Conservation (phyloP, 306 rosid species). For the Gastrolobium bilobum region DNA sequence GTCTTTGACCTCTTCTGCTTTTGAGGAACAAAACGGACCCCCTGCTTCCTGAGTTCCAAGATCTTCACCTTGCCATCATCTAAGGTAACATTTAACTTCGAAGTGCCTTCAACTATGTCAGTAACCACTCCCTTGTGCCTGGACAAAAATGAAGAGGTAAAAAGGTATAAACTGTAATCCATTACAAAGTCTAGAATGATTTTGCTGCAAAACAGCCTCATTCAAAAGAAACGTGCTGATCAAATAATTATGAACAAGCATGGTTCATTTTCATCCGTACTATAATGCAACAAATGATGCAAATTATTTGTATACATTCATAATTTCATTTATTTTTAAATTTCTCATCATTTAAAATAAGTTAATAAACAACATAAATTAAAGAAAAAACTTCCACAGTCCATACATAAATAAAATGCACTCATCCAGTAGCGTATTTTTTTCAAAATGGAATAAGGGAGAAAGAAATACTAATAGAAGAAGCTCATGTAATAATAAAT, state of each 20-base stretch:
- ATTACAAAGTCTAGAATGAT: slow-evolving; percentile 6
- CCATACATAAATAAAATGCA: background rate
- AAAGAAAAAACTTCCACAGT: background rate
- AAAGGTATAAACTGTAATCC: background rate
- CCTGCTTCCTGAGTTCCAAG: slow-evolving; percentile 86
- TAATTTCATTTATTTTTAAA: slow-evolving; percentile 16
- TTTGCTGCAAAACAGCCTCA: background rate
- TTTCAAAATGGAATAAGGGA: background rate
- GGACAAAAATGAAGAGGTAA: slow-evolving; percentile 41
- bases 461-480: slow-evolving; percentile 20
- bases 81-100: slow-evolving; percentile 72
- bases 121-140: slow-evolving; percentile 94
- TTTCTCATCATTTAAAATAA: slow-evolving; percentile 21
- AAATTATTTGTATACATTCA: background rate
- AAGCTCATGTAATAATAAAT: background rate
- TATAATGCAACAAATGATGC: slow-evolving; percentile 12
- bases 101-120: slow-evolving; percentile 70
- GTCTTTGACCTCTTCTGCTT: slow-evolving; percentile 76
- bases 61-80: slow-evolving; percentile 77
- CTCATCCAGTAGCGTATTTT: background rate
- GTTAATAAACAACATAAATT: background rate
- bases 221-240: background rate
- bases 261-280: background rate
- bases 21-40: slow-evolving; percentile 85
- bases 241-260: background rate